These are phyloP conservation scores for Spinacia oleracea DNA, from an alignment of 179 eudicot species.

Conservation along the genomic window DNA sequence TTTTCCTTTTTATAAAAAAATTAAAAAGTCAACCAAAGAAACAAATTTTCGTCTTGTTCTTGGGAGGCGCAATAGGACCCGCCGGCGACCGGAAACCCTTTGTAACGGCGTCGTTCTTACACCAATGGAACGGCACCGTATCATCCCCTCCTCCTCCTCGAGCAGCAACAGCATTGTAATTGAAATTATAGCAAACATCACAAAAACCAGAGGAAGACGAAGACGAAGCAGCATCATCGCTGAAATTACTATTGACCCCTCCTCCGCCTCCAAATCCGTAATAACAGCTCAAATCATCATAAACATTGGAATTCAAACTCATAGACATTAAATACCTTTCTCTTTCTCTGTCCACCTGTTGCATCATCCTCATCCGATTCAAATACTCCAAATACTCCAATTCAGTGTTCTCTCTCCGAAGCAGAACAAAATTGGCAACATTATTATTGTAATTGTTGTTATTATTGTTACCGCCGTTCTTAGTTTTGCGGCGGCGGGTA, in stretches of 20 bases:
- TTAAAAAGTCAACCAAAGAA: not conserved
- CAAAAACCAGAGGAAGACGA: constrained; percentile 23
- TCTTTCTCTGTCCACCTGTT: constrained; percentile 15
- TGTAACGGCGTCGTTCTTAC: constrained; percentile 30
- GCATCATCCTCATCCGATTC: not conserved
- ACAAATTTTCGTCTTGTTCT: not conserved
- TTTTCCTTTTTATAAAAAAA: not conserved
- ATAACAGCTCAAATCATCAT: constrained; percentile 22
- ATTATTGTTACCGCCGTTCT: not conserved
- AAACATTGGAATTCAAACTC: constrained; percentile 30
- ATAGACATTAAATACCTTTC: constrained; percentile 32
- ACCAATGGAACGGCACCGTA: constrained; percentile 40
- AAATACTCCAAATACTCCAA: constrained; percentile 15
- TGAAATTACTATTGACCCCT: constrained; percentile 2
- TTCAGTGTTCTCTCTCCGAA: constrained; percentile 19
- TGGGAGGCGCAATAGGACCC: constrained; percentile 5
- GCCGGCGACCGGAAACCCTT: constrained; percentile 3
- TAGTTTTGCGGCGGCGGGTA: constrained; percentile 22
- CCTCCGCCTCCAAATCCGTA: not conserved
- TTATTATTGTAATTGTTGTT: too few species aligned
- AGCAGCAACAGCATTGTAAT: constrained; percentile 16
- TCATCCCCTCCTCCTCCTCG: constrained; percentile 14
- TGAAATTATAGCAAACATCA: constrained; percentile 37
- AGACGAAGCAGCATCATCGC: constrained; percentile 18
- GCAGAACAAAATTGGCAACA: not conserved